phyloP scores from a whole-genome alignment of 352 stramenopile genomes.

The Phytophthora hibernalis region DNA sequence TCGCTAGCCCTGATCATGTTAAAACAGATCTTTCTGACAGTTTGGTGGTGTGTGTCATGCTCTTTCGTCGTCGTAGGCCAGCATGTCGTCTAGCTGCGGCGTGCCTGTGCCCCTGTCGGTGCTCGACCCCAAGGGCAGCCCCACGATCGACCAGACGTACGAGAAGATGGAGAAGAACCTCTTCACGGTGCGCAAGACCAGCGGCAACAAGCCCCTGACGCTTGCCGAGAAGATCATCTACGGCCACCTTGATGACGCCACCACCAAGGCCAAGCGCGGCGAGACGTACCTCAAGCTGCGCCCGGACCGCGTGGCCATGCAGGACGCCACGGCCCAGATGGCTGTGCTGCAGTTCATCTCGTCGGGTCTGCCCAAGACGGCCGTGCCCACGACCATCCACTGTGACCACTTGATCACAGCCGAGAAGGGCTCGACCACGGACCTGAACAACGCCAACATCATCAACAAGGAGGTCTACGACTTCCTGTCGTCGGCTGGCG shows the following conservation, averaged over 20 bases:
- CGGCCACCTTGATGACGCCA: conserved; percentile 92
- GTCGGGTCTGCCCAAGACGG: conserved; percentile 93
- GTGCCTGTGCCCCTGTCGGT: conserved; percentile 86
- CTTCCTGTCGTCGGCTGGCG: conserved; percentile 91
- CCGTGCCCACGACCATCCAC: conserved; percentile 94
- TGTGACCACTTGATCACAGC: conserved; percentile 96
- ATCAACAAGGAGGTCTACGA: conserved; percentile 95
- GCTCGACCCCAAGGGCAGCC: conserved; percentile 90
- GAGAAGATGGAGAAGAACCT: conserved; percentile 94
- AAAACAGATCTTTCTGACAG: conserved; percentile 33
- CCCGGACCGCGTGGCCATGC: conserved; percentile 94
- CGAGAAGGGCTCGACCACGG: conserved; percentile 89
- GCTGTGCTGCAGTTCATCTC: conserved; percentile 96
- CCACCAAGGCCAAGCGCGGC: conserved; percentile 82
- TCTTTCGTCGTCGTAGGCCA: conserved; percentile 40
- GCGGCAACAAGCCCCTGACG: conserved; percentile 90
- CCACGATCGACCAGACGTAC: conserved; percentile 94
- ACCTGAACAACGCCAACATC: conserved; percentile 90
- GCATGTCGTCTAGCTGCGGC: conserved; percentile 80
- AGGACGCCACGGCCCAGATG: conserved; percentile 95
- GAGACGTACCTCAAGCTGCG: conserved; percentile 94
- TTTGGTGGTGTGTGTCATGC: conserved; percentile 17
- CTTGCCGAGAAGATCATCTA: conserved; percentile 96
- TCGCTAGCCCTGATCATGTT: conserved; percentile 21
- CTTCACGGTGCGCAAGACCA: conserved; percentile 89